Percentiles rank a stretch among this genome's conserved stretches.
Evolutionary conservation across 2,329 filamentous ascomycete genomes (phyloP).

Genomic region (Arthroderma sp.): DNA sequence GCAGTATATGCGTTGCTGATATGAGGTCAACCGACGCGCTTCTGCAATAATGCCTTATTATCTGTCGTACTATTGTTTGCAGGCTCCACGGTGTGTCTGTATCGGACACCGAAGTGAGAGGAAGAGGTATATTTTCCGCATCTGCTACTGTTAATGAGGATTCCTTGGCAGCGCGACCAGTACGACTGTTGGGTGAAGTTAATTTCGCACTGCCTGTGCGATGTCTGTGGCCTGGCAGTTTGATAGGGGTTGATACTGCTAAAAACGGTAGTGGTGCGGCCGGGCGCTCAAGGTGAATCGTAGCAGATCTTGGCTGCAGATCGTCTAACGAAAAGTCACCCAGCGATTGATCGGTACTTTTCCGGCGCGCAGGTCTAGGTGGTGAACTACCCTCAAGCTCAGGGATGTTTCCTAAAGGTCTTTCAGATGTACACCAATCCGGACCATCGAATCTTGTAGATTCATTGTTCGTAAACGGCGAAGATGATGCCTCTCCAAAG

Average conservation of each 20-base stretch:
- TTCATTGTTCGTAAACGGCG: slow-evolving; percentile 19
- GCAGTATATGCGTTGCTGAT: slow-evolving; percentile 29
- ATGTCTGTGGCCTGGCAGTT: neutral
- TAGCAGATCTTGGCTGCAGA: slow-evolving; percentile 13
- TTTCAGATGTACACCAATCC: slow-evolving; percentile 14
- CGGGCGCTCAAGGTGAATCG: slow-evolving; percentile 33
- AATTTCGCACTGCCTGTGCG: neutral
- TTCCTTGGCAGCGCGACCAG: neutral
- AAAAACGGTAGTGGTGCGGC: slow-evolving; percentile 25
- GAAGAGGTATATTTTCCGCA: slow-evolving; percentile 11
- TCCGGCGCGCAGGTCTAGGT: slow-evolving; percentile 8
- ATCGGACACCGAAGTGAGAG: slow-evolving; percentile 19
- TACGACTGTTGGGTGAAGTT: neutral
- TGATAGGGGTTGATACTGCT: slow-evolving; percentile 18
- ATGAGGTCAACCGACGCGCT: slow-evolving; percentile 27
- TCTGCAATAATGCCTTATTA: slow-evolving; percentile 28
- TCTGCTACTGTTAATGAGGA: neutral
- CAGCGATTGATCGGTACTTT: slow-evolving; percentile 4
- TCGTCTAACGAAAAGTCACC: slow-evolving; percentile 17
- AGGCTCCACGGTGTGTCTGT: slow-evolving; percentile 28
- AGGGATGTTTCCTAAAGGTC: slow-evolving; percentile 7
- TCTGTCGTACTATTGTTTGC: slow-evolving; percentile 26
- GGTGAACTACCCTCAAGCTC: slow-evolving; percentile 11
- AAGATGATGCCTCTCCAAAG: slow-evolving; percentile 37
- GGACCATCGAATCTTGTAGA: slow-evolving; percentile 11